A percentile compares a stretch with the other conserved stretches of the same genome.
These are phyloP conservation scores for Amanita phalloides DNA, from an alignment of 768 basidiomycete genomes.

Conservation along the genomic window DNA sequence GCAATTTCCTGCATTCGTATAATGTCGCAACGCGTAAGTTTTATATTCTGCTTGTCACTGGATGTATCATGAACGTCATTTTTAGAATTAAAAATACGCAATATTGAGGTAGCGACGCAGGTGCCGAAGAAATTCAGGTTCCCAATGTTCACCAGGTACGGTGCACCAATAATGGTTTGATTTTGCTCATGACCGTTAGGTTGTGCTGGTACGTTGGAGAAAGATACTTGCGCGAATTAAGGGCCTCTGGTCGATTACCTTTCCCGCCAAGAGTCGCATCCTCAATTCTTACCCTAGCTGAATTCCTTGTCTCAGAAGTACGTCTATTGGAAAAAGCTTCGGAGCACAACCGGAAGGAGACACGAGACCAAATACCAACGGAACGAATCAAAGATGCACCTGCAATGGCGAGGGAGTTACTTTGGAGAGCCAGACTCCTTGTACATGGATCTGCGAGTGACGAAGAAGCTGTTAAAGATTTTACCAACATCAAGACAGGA, in stretches of 20 bases:
- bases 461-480: slow-evolving; percentile 38
- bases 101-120: slow-evolving; percentile 87
- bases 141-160: slow-evolving; percentile 68
- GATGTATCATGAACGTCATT: background rate
- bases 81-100: slow-evolving; percentile 74
- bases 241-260: slow-evolving; percentile 26
- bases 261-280: slow-evolving; percentile 48
- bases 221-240: slow-evolving; percentile 66
- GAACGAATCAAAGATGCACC: slow-evolving; percentile 79
- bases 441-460: slow-evolving; percentile 56
- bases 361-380: slow-evolving; percentile 68
- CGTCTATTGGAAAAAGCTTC: slow-evolving; percentile 60
- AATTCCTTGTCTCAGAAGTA: slow-evolving; percentile 72
- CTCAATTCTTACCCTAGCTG: slow-evolving; percentile 60
- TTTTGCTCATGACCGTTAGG: slow-evolving; percentile 25
- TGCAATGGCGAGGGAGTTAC: slow-evolving; percentile 71
- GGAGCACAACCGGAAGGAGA: slow-evolving; percentile 65
- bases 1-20: slow-evolving; percentile 94
- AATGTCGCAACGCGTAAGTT: slow-evolving; percentile 74
- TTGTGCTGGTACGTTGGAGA: slow-evolving; percentile 90
- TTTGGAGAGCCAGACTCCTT: slow-evolving; percentile 62
- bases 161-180: background rate
- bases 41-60: background rate
- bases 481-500: background rate
- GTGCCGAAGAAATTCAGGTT: slow-evolving; percentile 91